phyloP scores from a whole-genome alignment of 306 rosid species.

The Medicago ruthenica region DNA sequence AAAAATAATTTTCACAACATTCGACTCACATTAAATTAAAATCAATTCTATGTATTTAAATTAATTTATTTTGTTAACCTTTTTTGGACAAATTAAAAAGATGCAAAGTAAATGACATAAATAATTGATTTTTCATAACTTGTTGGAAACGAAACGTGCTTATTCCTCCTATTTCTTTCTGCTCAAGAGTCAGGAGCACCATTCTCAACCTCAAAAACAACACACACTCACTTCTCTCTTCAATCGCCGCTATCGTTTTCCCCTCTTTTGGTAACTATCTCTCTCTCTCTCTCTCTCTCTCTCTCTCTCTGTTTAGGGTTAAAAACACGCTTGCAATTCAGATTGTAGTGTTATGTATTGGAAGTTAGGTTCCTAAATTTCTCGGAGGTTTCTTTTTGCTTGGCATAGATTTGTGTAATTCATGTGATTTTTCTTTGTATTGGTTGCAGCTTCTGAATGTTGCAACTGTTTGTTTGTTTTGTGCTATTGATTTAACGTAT shows the following conservation, averaged over 20 bases:
- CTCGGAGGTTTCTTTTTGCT: constrained; percentile 5
- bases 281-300: too few relatives aligned
- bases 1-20: too few relatives aligned
- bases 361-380: constrained; percentile 18
- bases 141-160: background rate
- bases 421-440: constrained; percentile 5
- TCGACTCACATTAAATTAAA: too few relatives aligned
- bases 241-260: background rate
- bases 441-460: constrained; percentile 30
- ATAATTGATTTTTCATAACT: background rate
- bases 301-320: background rate
- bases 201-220: too few relatives aligned
- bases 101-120: too few relatives aligned
- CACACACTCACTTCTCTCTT: background rate
- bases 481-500: constrained; percentile 1
- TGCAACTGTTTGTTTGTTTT: constrained; percentile 29
- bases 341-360: background rate
- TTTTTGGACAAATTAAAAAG: too few relatives aligned
- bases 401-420: background rate
- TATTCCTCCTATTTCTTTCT: background rate
- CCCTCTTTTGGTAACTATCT: background rate
- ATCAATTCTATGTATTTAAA: too few relatives aligned
- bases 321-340: background rate
- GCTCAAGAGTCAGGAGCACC: background rate
- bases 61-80: too few relatives aligned